A percentile compares a stretch with the other conserved stretches of the same genome.
These are phyloP conservation scores for Candida dajiaensis DNA, from an alignment of 805 yeast species.

Conservation along the genomic window DNA sequence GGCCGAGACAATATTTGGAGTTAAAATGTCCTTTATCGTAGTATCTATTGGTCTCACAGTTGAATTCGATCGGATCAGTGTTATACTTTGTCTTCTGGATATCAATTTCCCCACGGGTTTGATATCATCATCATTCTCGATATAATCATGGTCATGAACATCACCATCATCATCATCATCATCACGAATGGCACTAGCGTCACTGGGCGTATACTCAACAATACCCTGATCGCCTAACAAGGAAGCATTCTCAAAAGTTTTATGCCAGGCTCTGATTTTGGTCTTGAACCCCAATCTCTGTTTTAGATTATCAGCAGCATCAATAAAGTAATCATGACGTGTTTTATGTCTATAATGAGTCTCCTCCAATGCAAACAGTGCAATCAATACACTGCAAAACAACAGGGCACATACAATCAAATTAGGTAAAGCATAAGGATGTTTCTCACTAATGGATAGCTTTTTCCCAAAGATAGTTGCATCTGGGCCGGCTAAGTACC, in stretches of 20 bases:
- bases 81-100: neutral
- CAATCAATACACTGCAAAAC: slow-evolving; percentile 4
- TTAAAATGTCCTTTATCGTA: neutral
- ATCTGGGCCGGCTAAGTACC: slow-evolving; percentile 3
- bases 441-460: slow-evolving; percentile 5
- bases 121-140: neutral
- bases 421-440: slow-evolving; percentile 14
- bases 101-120: neutral
- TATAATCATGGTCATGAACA: neutral
- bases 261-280: slow-evolving; percentile 8
- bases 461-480: neutral
- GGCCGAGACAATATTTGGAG: neutral
- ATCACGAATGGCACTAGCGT: neutral
- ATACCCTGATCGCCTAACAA: neutral
- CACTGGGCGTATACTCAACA: neutral
- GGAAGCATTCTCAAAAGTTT: neutral
- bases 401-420: slow-evolving; percentile 8
- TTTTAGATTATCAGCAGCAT: slow-evolving; percentile 5
- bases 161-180: neutral
- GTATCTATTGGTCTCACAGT: neutral
- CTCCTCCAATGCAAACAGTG: slow-evolving; percentile 14
- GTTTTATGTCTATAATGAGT: slow-evolving; percentile 13
- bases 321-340: slow-evolving; percentile 14
- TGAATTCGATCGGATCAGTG: neutral
- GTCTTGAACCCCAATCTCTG: slow-evolving; percentile 1